Evolutionary conservation across 1,284 basidiomycete genomes (phyloP).

Genomic region (Leccinum pachyderme): DNA sequence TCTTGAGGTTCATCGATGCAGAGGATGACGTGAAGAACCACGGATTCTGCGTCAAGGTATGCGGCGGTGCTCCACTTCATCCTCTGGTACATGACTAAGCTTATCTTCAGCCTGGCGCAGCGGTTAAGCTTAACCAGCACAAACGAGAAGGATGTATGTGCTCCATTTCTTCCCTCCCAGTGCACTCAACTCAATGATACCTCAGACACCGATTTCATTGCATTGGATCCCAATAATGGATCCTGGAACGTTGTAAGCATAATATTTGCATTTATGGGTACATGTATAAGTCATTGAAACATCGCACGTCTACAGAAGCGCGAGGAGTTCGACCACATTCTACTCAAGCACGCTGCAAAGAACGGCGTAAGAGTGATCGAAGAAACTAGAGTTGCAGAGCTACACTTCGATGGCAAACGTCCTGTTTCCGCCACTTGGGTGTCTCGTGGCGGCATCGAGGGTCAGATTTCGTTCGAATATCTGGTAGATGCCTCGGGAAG

Average conservation of each 20-base stretch:
- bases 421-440: constrained; percentile 34
- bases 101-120: constrained; percentile 35
- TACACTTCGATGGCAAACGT: constrained; percentile 36
- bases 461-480: no score
- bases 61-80: background rate
- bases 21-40: background rate
- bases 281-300: background rate
- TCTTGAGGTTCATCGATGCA: background rate
- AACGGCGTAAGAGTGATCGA: constrained; percentile 41
- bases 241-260: background rate
- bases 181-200: background rate
- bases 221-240: background rate
- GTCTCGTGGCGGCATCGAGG: no score
- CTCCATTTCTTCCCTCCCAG: background rate
- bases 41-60: background rate
- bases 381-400: constrained; percentile 37
- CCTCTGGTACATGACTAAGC: background rate
- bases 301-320: constrained; percentile 7
- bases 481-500: no score
- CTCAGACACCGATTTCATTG: background rate
- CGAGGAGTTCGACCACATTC: no score
- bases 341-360: constrained; percentile 8
- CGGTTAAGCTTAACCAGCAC: constrained; percentile 37
- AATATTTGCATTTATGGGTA: background rate
- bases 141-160: constrained; percentile 39